Evolutionary conservation across 495 filamentous ascomycete genomes (phyloP).

Genomic region (Aspergillus nidulans): DNA sequence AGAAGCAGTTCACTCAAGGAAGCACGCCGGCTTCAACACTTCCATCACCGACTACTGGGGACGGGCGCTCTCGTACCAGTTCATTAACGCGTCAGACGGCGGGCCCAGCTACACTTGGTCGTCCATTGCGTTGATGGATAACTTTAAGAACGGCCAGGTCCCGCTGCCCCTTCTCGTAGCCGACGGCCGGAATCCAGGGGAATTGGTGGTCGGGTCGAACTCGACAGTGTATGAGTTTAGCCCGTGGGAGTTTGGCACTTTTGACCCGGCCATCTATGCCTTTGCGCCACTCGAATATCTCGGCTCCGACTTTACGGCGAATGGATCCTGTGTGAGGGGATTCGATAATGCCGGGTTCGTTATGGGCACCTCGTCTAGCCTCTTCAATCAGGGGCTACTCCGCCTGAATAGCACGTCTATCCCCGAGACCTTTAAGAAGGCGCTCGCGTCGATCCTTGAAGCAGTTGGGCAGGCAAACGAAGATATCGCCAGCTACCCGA

Average conservation of each 20-base stretch:
- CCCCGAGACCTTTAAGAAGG: slow-evolving; percentile 47
- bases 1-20: slow-evolving; percentile 60
- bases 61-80: slow-evolving; percentile 75
- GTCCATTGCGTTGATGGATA: slow-evolving; percentile 65
- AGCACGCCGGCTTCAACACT: slow-evolving; percentile 64
- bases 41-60: slow-evolving; percentile 89
- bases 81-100: slow-evolving; percentile 73
- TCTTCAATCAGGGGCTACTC: slow-evolving; percentile 79
- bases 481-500: slow-evolving; percentile 79
- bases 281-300: slow-evolving; percentile 73
- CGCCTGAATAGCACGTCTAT: slow-evolving; percentile 32
- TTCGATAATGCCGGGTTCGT: slow-evolving; percentile 84
- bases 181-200: slow-evolving; percentile 65
- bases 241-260: slow-evolving; percentile 82
- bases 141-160: slow-evolving; percentile 64
- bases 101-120: slow-evolving; percentile 82
- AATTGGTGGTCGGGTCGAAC: slow-evolving; percentile 63
- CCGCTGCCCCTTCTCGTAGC: slow-evolving; percentile 83
- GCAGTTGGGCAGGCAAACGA: slow-evolving; percentile 33
- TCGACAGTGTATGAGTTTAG: slow-evolving; percentile 84
- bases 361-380: slow-evolving; percentile 84
- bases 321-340: slow-evolving; percentile 68
- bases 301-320: slow-evolving; percentile 66
- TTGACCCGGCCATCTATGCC: slow-evolving; percentile 74
- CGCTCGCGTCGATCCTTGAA: slow-evolving; percentile 51